Base-by-base conservation (phyloP, 2,329 filamentous ascomycete species). In the Hypoxylon sp. region DNA sequence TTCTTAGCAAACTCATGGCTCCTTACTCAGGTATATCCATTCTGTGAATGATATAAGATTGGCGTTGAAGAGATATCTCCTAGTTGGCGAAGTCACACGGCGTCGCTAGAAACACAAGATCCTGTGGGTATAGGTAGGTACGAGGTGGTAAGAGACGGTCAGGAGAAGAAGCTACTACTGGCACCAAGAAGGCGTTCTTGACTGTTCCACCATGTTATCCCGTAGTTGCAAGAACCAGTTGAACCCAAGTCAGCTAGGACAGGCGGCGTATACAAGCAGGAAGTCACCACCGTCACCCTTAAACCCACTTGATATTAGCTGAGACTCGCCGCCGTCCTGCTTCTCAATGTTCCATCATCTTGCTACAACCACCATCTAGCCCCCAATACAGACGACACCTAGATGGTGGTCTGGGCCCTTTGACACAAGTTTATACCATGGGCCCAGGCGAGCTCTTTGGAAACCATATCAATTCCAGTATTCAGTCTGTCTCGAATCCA, bases 331-430 rank as follows among this genome's bases (percentile, higher is more conserved):
- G n/a, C 3, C 18, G 7, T 40, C 16, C 26, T 22, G 16, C 28
- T 44, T 28, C 28, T 18, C n/a, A n/a, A 1, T 14, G 12, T 48
- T 7, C 28, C 33, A n/a, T 36, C 46, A 30, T 52, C 52, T 59
- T 42, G 30, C 12, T 18, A 64, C n/a, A 24, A 53, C 18, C 62
- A 55, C 48, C 62, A 56, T 62, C 50, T 57, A 67, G 46, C 36
- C 49, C 46, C 38, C 45, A 58, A 52, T 28, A 30, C 16, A 63
- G 16, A 63, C 55, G 45, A 45, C 48, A 18, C 52, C 48, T 65
- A 50, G 58, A 65, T 56, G 61, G 61, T 68, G 54, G 42, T 33
- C 64, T 63, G 61, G 62, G 58, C 62, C 67, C 61, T 64, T n/a
- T 33, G 11, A 46, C 33, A 26, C 26, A 40, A 38, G 16, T 26